Conservation (phyloP, 2,329 filamentous ascomycete genomes). For the Venturia pyrina region DNA sequence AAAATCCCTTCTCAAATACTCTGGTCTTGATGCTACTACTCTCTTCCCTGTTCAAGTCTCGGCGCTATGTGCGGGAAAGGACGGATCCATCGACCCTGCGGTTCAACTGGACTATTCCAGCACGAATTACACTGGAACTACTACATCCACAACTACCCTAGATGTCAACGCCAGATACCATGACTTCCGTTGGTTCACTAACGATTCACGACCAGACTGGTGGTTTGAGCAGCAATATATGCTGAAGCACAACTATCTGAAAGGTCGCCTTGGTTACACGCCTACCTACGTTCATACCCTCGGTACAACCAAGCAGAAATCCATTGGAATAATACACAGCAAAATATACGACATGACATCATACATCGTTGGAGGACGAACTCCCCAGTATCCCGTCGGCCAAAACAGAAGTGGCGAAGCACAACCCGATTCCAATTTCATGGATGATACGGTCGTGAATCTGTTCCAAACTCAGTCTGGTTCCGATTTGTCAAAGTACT, state of each 20-base stretch:
- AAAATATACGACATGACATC: constrained; percentile 83
- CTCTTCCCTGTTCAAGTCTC: constrained; percentile 93
- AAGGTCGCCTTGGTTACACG: constrained; percentile 80
- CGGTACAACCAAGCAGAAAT: constrained; percentile 48
- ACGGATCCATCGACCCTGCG: constrained; percentile 55
- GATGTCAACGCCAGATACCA: constrained; percentile 77
- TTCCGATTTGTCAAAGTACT: constrained; percentile 72
- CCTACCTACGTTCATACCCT: constrained; percentile 65
- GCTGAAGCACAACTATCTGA: constrained; percentile 69
- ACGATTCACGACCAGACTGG: constrained; percentile 81
- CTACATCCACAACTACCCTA: constrained; percentile 51
- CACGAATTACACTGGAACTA: constrained; percentile 62
- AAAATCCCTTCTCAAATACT: constrained; percentile 65
- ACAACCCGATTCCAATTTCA: constrained; percentile 60
- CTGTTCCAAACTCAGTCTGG: constrained; percentile 72
- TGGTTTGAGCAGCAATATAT: constrained; percentile 79
- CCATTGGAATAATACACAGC: constrained; percentile 68
- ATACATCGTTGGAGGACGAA: constrained; percentile 68
- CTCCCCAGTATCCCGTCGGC: constrained; percentile 47
- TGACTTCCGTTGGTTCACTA: constrained; percentile 79
- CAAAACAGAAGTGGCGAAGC: constrained; percentile 33
- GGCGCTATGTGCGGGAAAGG: constrained; percentile 72
- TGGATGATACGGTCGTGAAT: constrained; percentile 62
- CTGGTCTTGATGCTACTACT: constrained; percentile 73
- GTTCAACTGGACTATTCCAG: constrained; percentile 79